Percentiles rank a stretch among this genome's conserved stretches.
These are phyloP conservation scores for Phytopythium montanum DNA, from an alignment of 352 stramenopile genomes.

Conservation along the genomic window DNA sequence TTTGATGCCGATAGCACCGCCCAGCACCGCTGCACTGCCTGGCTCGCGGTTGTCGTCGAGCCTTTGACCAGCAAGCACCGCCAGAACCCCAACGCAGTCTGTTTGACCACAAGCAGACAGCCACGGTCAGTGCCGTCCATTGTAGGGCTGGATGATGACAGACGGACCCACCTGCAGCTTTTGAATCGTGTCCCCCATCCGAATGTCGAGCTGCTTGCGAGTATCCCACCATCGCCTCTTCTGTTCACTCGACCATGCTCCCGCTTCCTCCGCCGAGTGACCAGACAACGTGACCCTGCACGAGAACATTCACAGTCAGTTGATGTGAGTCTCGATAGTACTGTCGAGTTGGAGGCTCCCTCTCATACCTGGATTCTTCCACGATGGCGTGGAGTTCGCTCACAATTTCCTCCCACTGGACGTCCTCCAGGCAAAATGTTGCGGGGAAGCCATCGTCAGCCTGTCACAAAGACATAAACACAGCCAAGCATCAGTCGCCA, in stretches of 20 bases:
- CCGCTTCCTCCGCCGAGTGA: slow-evolving; percentile 46
- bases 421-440: slow-evolving; percentile 45
- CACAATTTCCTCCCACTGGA: slow-evolving; percentile 37
- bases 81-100: slow-evolving; percentile 56
- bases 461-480: slow-evolving; percentile 20
- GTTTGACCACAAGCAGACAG: slow-evolving; percentile 3
- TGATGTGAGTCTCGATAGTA: neutral
- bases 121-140: neutral
- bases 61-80: slow-evolving; percentile 41
- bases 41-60: slow-evolving; percentile 2
- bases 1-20: slow-evolving; percentile 13
- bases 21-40: slow-evolving; percentile 30
- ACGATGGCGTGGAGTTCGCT: slow-evolving; percentile 48
- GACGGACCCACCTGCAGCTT: slow-evolving; percentile 47
- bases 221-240: slow-evolving; percentile 82
- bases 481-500: neutral
- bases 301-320: neutral
- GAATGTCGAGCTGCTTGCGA: slow-evolving; percentile 51
- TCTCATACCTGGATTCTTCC: slow-evolving; percentile 50
- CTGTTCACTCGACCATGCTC: slow-evolving; percentile 44
- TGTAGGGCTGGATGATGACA: neutral
- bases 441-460: slow-evolving; percentile 32
- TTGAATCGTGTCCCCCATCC: slow-evolving; percentile 30
- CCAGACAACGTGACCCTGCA: slow-evolving; percentile 55
- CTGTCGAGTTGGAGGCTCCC: neutral